These are phyloP conservation scores for Saturnispora serradocipensis DNA, from an alignment of 805 yeast genomes.

Conservation along the genomic window DNA sequence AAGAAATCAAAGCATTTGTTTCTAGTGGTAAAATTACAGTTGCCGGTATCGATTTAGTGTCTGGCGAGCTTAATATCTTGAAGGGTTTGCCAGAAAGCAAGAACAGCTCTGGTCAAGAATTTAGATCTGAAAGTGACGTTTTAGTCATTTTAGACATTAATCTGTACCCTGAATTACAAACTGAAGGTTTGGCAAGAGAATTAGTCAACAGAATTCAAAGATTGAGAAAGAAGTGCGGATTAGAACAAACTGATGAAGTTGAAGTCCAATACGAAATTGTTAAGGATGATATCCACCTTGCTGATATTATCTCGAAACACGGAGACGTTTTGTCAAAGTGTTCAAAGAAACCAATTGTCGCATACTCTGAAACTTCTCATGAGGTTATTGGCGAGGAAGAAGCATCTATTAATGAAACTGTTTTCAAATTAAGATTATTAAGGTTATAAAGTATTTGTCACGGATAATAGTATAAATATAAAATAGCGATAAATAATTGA, in stretches of 20 bases:
- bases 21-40: constrained; percentile 68
- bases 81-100: constrained; percentile 75
- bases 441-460: constrained; percentile 34
- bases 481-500: neutral
- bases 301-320: constrained; percentile 53
- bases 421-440: constrained; percentile 69
- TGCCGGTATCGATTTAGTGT: constrained; percentile 79
- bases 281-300: constrained; percentile 60
- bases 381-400: constrained; percentile 79
- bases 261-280: constrained; percentile 70
- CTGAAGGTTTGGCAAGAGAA: constrained; percentile 95
- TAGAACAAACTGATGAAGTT: constrained; percentile 93
- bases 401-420: constrained; percentile 71
- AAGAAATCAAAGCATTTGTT: constrained; percentile 70
- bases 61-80: constrained; percentile 83
- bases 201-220: constrained; percentile 95
- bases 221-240: constrained; percentile 90
- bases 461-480: neutral
- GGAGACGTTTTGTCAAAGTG: constrained; percentile 64
- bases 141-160: constrained; percentile 83
- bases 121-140: constrained; percentile 83
- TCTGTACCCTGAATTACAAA: constrained; percentile 76
- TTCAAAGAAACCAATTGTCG: constrained; percentile 55
- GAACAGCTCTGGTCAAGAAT: constrained; percentile 65
- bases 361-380: constrained; percentile 32